Percentiles rank a stretch among this genome's conserved stretches.
These are phyloP conservation scores for Mycena polygramma DNA, from an alignment of 768 basidiomycete species.

Conservation along the genomic window DNA sequence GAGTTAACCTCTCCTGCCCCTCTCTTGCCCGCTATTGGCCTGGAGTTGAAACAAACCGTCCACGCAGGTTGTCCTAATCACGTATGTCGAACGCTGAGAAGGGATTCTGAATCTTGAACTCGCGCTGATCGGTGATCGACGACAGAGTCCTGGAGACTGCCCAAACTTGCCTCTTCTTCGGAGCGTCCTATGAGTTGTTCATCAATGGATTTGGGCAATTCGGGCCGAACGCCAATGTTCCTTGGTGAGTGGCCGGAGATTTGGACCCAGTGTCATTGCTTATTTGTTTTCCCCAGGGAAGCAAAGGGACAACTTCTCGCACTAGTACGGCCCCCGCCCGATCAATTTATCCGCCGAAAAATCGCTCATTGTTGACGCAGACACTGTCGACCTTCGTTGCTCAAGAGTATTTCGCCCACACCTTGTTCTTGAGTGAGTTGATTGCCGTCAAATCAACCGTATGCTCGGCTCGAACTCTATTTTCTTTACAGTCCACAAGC, in stretches of 20 bases:
- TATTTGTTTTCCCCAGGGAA: slow-evolving; percentile 9
- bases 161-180: not conserved
- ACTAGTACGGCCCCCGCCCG: not conserved
- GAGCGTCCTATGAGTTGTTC: not conserved
- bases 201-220: slow-evolving; percentile 12
- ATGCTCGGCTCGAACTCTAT: not conserved
- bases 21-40: too few species aligned
- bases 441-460: not conserved
- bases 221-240: not conserved
- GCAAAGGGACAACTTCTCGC: slow-evolving; percentile 11
- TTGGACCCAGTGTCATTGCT: not conserved
- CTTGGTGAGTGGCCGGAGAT: not conserved
- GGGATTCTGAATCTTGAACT: too few species aligned
- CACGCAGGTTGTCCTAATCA: slow-evolving; percentile 6
- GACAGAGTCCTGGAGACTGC: not conserved
- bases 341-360: not conserved
- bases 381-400: slow-evolving; percentile 8
- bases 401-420: slow-evolving; percentile 6
- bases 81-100: not conserved
- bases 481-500: slow-evolving; percentile 1
- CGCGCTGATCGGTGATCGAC: not conserved
- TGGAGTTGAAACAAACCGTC: too few species aligned
- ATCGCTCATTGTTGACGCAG: slow-evolving; percentile 8
- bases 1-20: too few species aligned
- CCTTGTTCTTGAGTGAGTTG: slow-evolving; percentile 10